phyloP scores from a whole-genome alignment of 2,329 filamentous ascomycete species.

The Colletotrichum tamarilloi region DNA sequence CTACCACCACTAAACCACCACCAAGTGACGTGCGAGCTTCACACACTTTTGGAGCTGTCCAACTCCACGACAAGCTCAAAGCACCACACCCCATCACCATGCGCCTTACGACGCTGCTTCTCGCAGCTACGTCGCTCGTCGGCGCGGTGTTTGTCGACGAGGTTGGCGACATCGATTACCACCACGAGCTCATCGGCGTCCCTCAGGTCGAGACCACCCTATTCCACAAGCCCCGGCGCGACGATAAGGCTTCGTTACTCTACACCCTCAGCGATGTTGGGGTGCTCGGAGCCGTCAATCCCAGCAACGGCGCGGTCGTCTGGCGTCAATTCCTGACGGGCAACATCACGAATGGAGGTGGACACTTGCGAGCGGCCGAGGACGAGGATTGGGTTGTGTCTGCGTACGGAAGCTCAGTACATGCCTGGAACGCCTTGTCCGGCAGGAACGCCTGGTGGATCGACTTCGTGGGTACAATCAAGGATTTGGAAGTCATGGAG shows the following conservation, averaged over 20 bases:
- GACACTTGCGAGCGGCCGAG: conserved; percentile 78
- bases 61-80: conserved; percentile 24
- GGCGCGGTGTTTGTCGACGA: conserved; percentile 88
- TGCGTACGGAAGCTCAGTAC: conserved; percentile 75
- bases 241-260: conserved; percentile 87
- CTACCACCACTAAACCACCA: not conserved
- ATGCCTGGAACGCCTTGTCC: conserved; percentile 85
- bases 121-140: conserved; percentile 55
- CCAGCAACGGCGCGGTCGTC: conserved; percentile 82
- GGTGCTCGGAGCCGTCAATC: conserved; percentile 89
- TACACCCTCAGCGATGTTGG: conserved; percentile 90
- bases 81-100: conserved; percentile 28
- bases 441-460: conserved; percentile 83
- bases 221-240: conserved; percentile 87
- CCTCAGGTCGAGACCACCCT: conserved; percentile 88
- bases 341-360: conserved; percentile 56
- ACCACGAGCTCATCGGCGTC: conserved; percentile 87
- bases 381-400: conserved; percentile 82
- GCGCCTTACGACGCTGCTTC: conserved; percentile 42
- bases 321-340: conserved; percentile 85
- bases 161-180: conserved; percentile 91
- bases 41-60: conserved; percentile 22
- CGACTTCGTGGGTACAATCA: conserved; percentile 67
- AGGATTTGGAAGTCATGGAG: conserved; percentile 82
- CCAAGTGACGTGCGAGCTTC: conserved; percentile 19